Base-by-base conservation (phyloP, 1,284 basidiomycete species). In the Naganishia albida region DNA sequence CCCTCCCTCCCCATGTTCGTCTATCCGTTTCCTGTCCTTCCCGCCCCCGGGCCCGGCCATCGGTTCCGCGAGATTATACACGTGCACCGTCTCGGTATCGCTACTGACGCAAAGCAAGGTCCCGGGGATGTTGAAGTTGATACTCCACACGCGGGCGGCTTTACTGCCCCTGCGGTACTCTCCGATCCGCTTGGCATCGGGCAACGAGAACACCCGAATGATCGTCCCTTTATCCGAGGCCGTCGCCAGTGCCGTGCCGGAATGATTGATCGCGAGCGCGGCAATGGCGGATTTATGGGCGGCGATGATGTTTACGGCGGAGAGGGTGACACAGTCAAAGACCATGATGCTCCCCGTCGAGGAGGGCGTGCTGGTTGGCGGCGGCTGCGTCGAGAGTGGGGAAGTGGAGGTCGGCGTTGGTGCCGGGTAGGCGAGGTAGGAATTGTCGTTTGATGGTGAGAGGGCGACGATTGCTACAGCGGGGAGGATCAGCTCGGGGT, bases 221-320 rank as follows among this genome's bases (percentile, higher is more conserved):
- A 99, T 92, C 1, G 95, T 99, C 1, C 95, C 95, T 75, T 98
- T 98, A 67, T 96, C 93, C 0, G 88, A 91, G 12, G 93, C 88
- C 0, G 94, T 96, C 7, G 95, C 96, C 25, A 99, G 87, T 68
- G 98, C 83, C 0, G 91, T 91, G 3, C 95, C 95, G 0, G 87
- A 84, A 2, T 87, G 85, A 79, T 95, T 97, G 76, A 99, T 85
- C 0, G 90, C 84, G 42, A 99, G 83, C 70, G 87, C 87, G 3
- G 93, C 90, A 67, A 99, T 88, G 1, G 94, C 91, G 1, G 93
- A 82, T 80, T 97, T 97, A 83, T 99, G 96, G 13, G 96, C 96
- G 74, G 93, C 93, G 68, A 99, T 91, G 71, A 97, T 92, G 80
- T 98, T 97, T 38, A 91, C 87, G 18, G 96, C 91, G 1, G 89